Base-by-base conservation (phyloP, 495 filamentous ascomycete species). In the Lasiosphaeris hirsuta region DNA sequence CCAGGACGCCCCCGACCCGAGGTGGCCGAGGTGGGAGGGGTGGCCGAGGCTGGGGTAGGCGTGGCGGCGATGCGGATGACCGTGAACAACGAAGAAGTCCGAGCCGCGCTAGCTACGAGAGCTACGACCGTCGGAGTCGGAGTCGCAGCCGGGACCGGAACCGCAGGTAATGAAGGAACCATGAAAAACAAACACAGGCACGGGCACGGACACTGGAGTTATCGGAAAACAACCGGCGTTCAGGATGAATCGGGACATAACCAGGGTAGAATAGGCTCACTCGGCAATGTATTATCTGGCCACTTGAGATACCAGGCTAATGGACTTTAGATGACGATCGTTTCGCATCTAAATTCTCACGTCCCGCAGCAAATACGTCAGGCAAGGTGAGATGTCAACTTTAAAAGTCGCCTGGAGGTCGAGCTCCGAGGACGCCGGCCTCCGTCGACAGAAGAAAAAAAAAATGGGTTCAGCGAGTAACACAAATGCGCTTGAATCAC, bases 101-200 rank as follows among this genome's bases (percentile, higher is more conserved):
- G 10, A 87, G 84, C 64, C 84, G 84, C 59, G 81, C 73, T 56
- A 86, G 84, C 59, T 85, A 84, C 63, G 81, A 79, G 45, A 69
- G 68, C 54, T 60, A 66, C n/a, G 67, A 61, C 40, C 56, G 67
- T 15, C 63, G 65, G 13, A 66, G 63, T 37, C 50, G 65, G 8
- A 69, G 64, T 57, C 64, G 61, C 18, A 64, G 65, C 41, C 61
- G 66, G 10, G 66, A 64, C 3, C 42, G 34, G 18, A 49, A 53
- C 33, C 54, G 66, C 43, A 63, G 67, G 60, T 70, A 35, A 58
- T 30, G 23, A 30, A 30, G 23, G 5, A 30, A 30, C 23, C 23
- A 30, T 5, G 23, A 30, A 23, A 23, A 43, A 23, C 13, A 30
- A 7, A 30, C 35, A 6, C 14, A 17, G 10, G 30, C 3, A 30